These are phyloP conservation scores for Sparassis latifolia DNA, from an alignment of 1,284 basidiomycete species.

Conservation along the genomic window DNA sequence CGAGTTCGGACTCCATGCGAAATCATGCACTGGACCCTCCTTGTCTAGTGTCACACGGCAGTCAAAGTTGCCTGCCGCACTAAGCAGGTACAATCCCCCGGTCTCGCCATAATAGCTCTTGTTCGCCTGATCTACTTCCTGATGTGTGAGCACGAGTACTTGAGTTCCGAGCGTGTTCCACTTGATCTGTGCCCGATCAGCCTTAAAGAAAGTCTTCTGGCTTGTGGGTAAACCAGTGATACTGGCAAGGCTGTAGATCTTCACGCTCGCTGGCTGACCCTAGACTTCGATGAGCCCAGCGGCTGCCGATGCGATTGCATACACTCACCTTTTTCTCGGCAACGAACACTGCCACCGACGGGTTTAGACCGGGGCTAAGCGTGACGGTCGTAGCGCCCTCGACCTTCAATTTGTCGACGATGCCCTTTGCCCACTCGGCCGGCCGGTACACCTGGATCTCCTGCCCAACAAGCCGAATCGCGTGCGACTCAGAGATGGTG, in stretches of 20 bases:
- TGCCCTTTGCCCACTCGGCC: constrained; percentile 70
- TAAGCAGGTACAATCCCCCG: constrained; percentile 85
- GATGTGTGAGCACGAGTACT: constrained; percentile 86
- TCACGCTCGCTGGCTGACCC: constrained; percentile 90
- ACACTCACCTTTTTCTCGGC: constrained; percentile 82
- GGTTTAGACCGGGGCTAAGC: constrained; percentile 79
- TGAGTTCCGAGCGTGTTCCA: constrained; percentile 93
- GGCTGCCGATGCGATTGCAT: neutral
- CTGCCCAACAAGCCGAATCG: constrained; percentile 73
- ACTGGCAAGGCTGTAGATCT: constrained; percentile 73
- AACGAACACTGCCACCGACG: constrained; percentile 84
- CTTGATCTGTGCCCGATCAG: constrained; percentile 90
- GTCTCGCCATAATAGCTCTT: constrained; percentile 99
- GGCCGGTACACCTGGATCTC: constrained; percentile 90
- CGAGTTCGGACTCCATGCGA: constrained; percentile 94
- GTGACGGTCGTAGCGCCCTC: constrained; percentile 76
- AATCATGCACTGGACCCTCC: constrained; percentile 97
- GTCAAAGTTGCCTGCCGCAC: constrained; percentile 93
- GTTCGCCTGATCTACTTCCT: constrained; percentile 95
- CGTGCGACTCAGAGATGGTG: constrained; percentile 87
- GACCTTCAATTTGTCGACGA: constrained; percentile 76
- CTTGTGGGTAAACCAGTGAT: constrained; percentile 58
- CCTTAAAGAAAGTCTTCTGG: constrained; percentile 94
- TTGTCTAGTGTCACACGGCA: constrained; percentile 91
- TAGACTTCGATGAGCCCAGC: constrained; percentile 19